Evolutionary conservation across 2,329 filamentous ascomycete genomes (phyloP), one percentile per base, ranked within the genome.

Genomic region (Arthrinium puccinioides): DNA sequence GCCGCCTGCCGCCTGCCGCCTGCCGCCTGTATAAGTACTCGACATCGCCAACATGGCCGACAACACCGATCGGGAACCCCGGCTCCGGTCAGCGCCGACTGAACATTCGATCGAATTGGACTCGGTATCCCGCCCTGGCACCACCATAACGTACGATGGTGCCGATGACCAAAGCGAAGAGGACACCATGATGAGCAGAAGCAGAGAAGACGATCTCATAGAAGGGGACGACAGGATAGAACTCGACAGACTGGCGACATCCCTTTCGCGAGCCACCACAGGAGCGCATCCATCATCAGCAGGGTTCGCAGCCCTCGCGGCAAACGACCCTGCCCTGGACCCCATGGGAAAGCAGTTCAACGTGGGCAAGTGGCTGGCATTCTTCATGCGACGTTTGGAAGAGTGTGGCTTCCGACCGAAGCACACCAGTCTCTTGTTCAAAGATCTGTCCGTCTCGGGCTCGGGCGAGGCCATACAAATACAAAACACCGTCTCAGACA

Each of bases 381-480:
- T 26, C 15, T 21, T 36, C 23, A 20, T 24, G 2, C 33, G 25
- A 9, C 24, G 25, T n/a, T 26, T 36, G 6, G 25, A 36, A 20
- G 16, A 24, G 9, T 21, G 18, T 3, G 33, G 33, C 6, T 26
- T 36, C 11, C 20, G 31, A 2, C 31, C 31, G 5, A 33, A 33
- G 31, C 31, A 33, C 31, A 33, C 31, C 2, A 21, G 31, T 5
- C 20, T 33, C 9, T 21, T 20, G 24, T 36, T 36, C 23, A 19
- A 20, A 16, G 9, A 36, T 24, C 33, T 36, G 6, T 21, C 20
- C 16, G 33, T 36, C 6, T 13, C 25, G 16, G 33, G 33, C 2
- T 36, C 33, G 11, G 33, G 33, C 23, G 33, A 36, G 15, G 33
- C 33, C 23, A n/a, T 36, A 18, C 33, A 36, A 23, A 14, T 27